Evolutionary conservation across 2,329 filamentous ascomycete genomes (phyloP).

Genomic region (Nothophoma quercina): DNA sequence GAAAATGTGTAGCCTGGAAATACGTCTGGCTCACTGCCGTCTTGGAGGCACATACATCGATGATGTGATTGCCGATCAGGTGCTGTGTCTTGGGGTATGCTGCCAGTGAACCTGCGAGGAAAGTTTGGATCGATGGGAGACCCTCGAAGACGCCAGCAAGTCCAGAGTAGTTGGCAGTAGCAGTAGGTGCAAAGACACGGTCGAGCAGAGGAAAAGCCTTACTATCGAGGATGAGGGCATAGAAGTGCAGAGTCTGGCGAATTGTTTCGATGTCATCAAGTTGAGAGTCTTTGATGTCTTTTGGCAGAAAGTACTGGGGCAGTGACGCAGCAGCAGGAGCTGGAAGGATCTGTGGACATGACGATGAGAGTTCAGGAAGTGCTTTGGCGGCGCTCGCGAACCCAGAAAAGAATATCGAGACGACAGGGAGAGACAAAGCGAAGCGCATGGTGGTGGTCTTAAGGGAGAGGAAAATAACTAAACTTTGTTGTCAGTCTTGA

Average conservation of each 20-base stretch:
- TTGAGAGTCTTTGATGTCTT: constrained; percentile 8
- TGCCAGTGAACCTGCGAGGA: constrained; percentile 4
- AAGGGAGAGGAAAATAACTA: too few species aligned
- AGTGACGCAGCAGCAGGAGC: constrained; percentile 6
- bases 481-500: too few species aligned
- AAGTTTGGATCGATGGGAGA: constrained; percentile 8
- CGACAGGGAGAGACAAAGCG: background rate
- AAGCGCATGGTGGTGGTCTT: background rate
- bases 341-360: constrained; percentile 14
- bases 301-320: constrained; percentile 8
- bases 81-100: constrained; percentile 12
- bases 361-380: constrained; percentile 2
- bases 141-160: constrained; percentile 12
- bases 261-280: constrained; percentile 8
- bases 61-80: constrained; percentile 13
- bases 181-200: constrained; percentile 9
- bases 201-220: constrained; percentile 11
- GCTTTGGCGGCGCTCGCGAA: background rate
- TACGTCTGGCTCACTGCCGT: constrained; percentile 13
- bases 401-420: background rate
- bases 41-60: constrained; percentile 12
- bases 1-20: constrained; percentile 15
- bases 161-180: constrained; percentile 11
- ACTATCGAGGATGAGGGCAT: constrained; percentile 8
- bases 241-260: constrained; percentile 14